Evolutionary conservation across 208 protist species (phyloP).

Genomic region (Acanthamoeba rhysodes): DNA sequence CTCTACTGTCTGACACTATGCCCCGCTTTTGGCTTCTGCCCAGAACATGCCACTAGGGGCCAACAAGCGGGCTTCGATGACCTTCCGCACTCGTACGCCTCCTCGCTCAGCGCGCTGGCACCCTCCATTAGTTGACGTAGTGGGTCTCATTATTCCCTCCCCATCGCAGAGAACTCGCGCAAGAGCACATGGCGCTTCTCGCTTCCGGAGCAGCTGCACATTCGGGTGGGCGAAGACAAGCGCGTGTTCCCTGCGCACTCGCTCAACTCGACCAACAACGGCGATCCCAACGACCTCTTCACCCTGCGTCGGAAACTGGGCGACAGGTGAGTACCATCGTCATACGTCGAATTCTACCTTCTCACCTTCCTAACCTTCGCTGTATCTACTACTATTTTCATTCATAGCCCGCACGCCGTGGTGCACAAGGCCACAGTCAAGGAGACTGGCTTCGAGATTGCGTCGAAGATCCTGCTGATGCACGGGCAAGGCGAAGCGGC

Average conservation of each 20-base stretch:
- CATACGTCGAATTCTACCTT: not conserved
- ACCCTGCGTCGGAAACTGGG: slow-evolving; percentile 18
- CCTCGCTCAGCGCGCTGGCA: too few relatives aligned
- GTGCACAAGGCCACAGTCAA: slow-evolving; percentile 47
- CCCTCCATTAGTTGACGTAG: not conserved
- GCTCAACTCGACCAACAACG: not conserved
- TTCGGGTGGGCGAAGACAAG: slow-evolving; percentile 50
- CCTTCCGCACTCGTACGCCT: not conserved
- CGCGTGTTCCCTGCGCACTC: slow-evolving; percentile 37
- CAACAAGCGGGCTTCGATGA: slow-evolving; percentile 3
- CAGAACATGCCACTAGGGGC: not conserved
- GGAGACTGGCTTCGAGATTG: slow-evolving; percentile 58
- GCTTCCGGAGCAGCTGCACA: slow-evolving; percentile 57
- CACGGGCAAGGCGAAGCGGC: not conserved
- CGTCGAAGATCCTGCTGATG: slow-evolving; percentile 19
- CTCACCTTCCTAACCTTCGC: not conserved
- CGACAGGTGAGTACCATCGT: not conserved
- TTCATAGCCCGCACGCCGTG: not conserved
- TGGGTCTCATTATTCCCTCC: not conserved
- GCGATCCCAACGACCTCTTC: slow-evolving; percentile 65
- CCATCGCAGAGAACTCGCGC: not conserved
- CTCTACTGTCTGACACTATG: not conserved
- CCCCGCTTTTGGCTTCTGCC: not conserved
- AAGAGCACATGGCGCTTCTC: slow-evolving; percentile 69
- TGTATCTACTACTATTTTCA: too few relatives aligned